phyloP scores from a whole-genome alignment of 1,139 yeast species.

The Diutina pseudorugosa region DNA sequence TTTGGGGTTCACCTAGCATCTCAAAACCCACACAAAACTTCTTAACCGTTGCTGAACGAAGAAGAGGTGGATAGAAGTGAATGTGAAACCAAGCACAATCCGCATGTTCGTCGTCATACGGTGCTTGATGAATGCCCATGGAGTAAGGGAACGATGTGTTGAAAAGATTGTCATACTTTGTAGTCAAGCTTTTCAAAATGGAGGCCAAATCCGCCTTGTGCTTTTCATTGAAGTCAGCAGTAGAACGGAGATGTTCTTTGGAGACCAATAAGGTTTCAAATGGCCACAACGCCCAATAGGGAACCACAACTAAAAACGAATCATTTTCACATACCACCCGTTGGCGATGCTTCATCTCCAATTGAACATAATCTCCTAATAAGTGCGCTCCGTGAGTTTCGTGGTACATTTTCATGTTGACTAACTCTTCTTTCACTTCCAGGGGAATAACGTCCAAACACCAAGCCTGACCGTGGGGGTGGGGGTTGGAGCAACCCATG shows the following conservation, averaged over 20 bases:
- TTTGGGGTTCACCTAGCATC: constrained; percentile 68
- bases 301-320: constrained; percentile 58
- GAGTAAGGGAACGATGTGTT: constrained; percentile 66
- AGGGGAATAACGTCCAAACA: constrained; percentile 55
- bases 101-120: constrained; percentile 26
- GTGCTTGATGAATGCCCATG: constrained; percentile 74
- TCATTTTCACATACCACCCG: constrained; percentile 52
- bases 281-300: constrained; percentile 83
- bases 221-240: constrained; percentile 34
- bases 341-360: constrained; percentile 39
- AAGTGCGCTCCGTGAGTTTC: constrained; percentile 34
- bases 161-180: constrained; percentile 61
- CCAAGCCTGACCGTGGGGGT: constrained; percentile 79
- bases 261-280: constrained; percentile 57
- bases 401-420: constrained; percentile 37
- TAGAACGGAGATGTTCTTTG: constrained; percentile 39
- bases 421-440: constrained; percentile 52
- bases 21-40: constrained; percentile 73
- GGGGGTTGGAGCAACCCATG: constrained; percentile 78
- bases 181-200: constrained; percentile 42
- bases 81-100: constrained; percentile 55
- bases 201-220: constrained; percentile 48
- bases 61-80: constrained; percentile 70
- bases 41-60: constrained; percentile 63
- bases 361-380: constrained; percentile 51